Evolutionary conservation across 371 early-diverging fungal species (phyloP), one percentile per base, ranked within the genome.

Genomic region (Rhizomucor pusillus): DNA sequence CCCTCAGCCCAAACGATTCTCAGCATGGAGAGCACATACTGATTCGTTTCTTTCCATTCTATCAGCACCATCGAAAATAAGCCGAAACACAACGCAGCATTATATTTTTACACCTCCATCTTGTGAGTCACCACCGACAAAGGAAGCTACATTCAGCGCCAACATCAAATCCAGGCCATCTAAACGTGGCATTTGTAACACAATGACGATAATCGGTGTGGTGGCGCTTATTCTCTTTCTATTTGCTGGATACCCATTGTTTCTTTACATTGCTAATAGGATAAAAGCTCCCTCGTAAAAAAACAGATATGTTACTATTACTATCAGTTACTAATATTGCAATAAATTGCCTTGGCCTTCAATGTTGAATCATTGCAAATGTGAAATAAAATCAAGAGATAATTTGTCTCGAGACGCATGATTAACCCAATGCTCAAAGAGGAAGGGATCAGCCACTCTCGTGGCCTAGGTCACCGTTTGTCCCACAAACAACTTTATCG

Each of bases 171-270:
- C 29, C 37, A 52, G 39, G n/a, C 63, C 63, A 22, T 67, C 67
- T 6, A 50, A 50, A 47, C 63, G 67, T 25, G 69, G 69, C 16
- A 54, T 60, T 23, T 65, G 65, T 51, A 69, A 62, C 41, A 54
- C 55, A 25, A 46, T 65, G 52, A 65, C 69, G 13, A 65, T 69
- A 18, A 16, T 51, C 5, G 47, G 57, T 35, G 58, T 69, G 9
- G 48, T 65, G 16, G 45, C 54, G 16, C 56, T 65, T 29, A 57
- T 69, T 39, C 23, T 65, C 18, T 69, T 69, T 43, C 48, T 69
- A 34, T 69, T 69, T 58, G 69, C 66, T 45, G 67, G 67, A 19
- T 69, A 69, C 33, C 69, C 69, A 7, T 40, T 69, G 9, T 51
- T 66, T 3, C 51, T 69, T 10, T 62, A 57, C 40, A 54, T 69